Percentiles rank a stretch among this genome's conserved stretches.
Conservation (phyloP, 495 filamentous ascomycete species). For the Aspergillus kassunensis region DNA sequence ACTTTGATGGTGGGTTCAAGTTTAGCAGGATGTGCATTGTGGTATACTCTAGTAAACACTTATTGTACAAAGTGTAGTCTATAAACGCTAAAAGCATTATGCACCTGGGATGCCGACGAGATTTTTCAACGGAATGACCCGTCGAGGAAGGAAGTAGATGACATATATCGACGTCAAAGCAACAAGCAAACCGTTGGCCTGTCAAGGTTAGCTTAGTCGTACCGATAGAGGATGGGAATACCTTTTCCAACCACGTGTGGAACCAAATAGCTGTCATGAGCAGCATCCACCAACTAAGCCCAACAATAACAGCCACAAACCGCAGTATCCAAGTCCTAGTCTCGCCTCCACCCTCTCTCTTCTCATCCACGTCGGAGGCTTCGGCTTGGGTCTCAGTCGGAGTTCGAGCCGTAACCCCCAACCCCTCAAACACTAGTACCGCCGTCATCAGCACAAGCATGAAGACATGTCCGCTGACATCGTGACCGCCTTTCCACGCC, state of each 20-base stretch:
- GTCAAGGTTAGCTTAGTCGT: conserved; percentile 6
- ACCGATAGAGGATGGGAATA: conserved; percentile 25
- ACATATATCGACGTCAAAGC: conserved; percentile 64
- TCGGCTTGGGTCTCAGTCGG: conserved; percentile 36
- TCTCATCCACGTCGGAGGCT: conserved; percentile 57
- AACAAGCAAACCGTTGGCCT: conserved; percentile 34
- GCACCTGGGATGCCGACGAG: conserved; percentile 76
- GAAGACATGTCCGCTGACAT: conserved; percentile 94
- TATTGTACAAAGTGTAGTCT: neutral
- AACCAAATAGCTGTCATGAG: conserved; percentile 98
- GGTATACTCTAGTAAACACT: neutral
- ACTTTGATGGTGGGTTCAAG: neutral
- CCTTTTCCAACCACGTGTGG: conserved; percentile 98
- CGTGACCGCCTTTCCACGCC: conserved; percentile 82
- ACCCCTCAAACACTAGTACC: conserved; percentile 74
- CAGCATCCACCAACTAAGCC: conserved; percentile 85
- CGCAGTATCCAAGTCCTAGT: conserved; percentile 48
- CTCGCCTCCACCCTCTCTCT: conserved; percentile 3
- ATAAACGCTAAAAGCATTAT: conserved; percentile 23
- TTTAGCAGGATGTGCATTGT: neutral
- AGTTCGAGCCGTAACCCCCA: conserved; percentile 53
- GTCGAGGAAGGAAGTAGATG: conserved; percentile 74
- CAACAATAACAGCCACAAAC: conserved; percentile 43
- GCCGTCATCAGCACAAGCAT: conserved; percentile 78
- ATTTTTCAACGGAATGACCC: conserved; percentile 55